Conservation (phyloP, 495 filamentous ascomycete genomes). For the Aspergillus diversus region DNA sequence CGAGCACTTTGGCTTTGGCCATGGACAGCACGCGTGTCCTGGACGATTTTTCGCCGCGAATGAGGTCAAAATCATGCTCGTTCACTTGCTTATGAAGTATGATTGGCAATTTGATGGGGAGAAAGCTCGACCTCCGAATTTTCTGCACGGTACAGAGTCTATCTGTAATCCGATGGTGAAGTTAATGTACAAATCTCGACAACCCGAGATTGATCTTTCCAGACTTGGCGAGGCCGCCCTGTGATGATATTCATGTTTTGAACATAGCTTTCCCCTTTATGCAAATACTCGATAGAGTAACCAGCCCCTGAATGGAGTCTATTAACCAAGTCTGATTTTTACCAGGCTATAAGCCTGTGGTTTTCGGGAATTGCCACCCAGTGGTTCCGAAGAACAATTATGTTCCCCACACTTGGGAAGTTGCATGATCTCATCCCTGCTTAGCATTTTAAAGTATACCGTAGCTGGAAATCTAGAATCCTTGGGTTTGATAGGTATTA, state of each 20-base stretch:
- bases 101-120: constrained; percentile 51
- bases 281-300: too few species aligned
- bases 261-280: background rate
- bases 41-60: constrained; percentile 57
- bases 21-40: constrained; percentile 58
- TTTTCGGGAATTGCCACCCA: too few species aligned
- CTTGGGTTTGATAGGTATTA: too few species aligned
- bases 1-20: constrained; percentile 51
- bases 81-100: constrained; percentile 56
- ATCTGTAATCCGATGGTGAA: constrained; percentile 35
- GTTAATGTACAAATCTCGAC: constrained; percentile 33
- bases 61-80: constrained; percentile 50
- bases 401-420: too few species aligned
- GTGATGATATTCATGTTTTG: background rate
- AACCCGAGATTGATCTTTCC: constrained; percentile 34
- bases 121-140: constrained; percentile 27
- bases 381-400: too few species aligned
- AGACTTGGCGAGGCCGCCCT: constrained; percentile 27
- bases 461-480: too few species aligned
- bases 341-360: too few species aligned
- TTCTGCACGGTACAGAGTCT: constrained; percentile 33
- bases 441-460: too few species aligned
- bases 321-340: too few species aligned
- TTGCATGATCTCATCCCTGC: too few species aligned
- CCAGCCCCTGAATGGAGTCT: too few species aligned